Conservation (phyloP, 768 basidiomycete species). For the Rhizopogon rudus region DNA sequence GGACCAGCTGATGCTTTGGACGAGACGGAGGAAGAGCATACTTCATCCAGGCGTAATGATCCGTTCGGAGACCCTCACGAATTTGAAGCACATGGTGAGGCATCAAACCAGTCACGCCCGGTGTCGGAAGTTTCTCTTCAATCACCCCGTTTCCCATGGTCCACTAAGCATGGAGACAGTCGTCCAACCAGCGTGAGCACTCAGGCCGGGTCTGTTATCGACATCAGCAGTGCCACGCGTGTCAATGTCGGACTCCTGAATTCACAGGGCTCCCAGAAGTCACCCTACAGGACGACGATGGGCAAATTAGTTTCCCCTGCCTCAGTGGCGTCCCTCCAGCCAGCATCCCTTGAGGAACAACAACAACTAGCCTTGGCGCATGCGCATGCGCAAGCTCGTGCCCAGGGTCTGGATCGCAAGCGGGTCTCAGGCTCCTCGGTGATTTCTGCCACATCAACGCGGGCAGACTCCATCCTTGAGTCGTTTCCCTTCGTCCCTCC, state of each 20-base stretch:
- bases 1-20: conserved; percentile 59
- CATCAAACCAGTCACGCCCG: conserved; percentile 19
- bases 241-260: conserved; percentile 54
- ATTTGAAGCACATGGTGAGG: conserved; percentile 13
- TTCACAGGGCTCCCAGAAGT: conserved; percentile 35
- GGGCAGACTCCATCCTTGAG: conserved; percentile 81
- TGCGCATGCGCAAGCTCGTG: conserved; percentile 55
- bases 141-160: conserved; percentile 38
- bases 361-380: conserved; percentile 60
- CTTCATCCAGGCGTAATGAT: conserved; percentile 26
- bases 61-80: conserved; percentile 63
- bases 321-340: conserved; percentile 17
- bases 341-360: conserved; percentile 51
- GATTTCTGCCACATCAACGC: conserved; percentile 62
- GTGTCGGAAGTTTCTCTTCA: conserved; percentile 35
- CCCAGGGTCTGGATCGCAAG: conserved; percentile 44
- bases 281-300: conserved; percentile 56
- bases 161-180: conserved; percentile 30
- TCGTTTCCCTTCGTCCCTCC: conserved; percentile 89
- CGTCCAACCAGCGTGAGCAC: conserved; percentile 61
- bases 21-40: conserved; percentile 37
- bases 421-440: conserved; percentile 64
- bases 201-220: conserved; percentile 53
- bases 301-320: conserved; percentile 53
- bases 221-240: conserved; percentile 62